Conservation (phyloP, 805 yeast species). For the Candida odintsovae region DNA sequence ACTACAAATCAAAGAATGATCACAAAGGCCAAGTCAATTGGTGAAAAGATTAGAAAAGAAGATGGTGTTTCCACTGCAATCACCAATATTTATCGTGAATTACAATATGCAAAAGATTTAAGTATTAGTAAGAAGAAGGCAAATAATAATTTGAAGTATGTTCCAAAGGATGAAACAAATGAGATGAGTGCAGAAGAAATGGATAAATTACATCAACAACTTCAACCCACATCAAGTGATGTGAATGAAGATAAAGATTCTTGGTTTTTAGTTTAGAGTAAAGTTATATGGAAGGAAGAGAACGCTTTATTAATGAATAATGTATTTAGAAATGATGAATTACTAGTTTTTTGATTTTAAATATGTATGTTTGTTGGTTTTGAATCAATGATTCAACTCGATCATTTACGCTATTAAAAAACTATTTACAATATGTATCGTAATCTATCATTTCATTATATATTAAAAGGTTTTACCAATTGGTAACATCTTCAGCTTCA, state of each 20-base stretch:
- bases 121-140: conserved; percentile 39
- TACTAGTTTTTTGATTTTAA: too few species aligned
- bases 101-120: conserved; percentile 68
- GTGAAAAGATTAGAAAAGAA: conserved; percentile 62
- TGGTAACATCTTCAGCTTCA: conserved; percentile 90
- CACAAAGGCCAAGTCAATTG: conserved; percentile 59
- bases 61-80: conserved; percentile 78
- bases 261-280: conserved; percentile 16
- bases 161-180: conserved; percentile 6
- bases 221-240: background rate
- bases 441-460: background rate
- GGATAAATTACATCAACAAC: background rate
- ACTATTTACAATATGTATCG: too few species aligned
- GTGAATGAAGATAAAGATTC: conserved; percentile 10
- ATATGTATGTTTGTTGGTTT: too few species aligned
- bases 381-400: too few species aligned
- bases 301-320: too few species aligned
- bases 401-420: too few species aligned
- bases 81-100: conserved; percentile 66
- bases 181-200: conserved; percentile 1
- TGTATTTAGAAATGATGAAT: background rate
- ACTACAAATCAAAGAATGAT: conserved; percentile 61
- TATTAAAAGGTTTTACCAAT: conserved; percentile 53
- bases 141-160: conserved; percentile 1
- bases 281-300: background rate